Conservation (phyloP, 257 asterid species). For the Anisodus acutangulus region DNA sequence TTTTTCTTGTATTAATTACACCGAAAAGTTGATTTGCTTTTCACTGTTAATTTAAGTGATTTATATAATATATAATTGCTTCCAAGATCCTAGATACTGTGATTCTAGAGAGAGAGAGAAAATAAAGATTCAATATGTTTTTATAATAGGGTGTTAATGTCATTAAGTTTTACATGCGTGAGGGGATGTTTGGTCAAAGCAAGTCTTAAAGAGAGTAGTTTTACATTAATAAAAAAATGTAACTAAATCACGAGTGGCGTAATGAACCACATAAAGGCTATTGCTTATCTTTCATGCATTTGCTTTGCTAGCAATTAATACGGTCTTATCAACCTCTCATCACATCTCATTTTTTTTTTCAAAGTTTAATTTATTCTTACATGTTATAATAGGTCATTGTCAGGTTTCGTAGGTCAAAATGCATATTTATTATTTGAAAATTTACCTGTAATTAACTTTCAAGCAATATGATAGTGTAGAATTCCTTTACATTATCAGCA, state of each 20-base stretch:
- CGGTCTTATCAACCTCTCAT: neutral
- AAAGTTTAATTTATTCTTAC: neutral
- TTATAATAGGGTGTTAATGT: conserved; percentile 27
- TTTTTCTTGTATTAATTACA: neutral
- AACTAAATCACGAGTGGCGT: conserved; percentile 52
- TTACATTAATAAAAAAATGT: conserved; percentile 49
- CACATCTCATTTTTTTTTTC: neutral
- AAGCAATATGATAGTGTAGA: no score
- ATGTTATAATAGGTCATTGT: neutral
- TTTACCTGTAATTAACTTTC: no score
- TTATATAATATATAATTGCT: neutral
- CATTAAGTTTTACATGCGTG: conserved; percentile 45
- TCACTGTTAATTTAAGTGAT: neutral
- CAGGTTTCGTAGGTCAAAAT: neutral
- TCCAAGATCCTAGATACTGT: neutral
- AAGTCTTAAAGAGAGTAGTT: conserved; percentile 45
- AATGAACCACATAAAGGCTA: conserved; percentile 39
- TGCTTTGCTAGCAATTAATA: neutral
- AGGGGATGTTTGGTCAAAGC: conserved; percentile 43
- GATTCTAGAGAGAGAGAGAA: neutral
- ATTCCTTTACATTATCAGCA: no score
- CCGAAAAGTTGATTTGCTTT: neutral
- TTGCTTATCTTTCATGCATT: conserved; percentile 35
- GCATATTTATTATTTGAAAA: no score
- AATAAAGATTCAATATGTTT: neutral